Base-by-base conservation (phyloP, 306 rosid species). In the Pyrus bretschneideri region DNA sequence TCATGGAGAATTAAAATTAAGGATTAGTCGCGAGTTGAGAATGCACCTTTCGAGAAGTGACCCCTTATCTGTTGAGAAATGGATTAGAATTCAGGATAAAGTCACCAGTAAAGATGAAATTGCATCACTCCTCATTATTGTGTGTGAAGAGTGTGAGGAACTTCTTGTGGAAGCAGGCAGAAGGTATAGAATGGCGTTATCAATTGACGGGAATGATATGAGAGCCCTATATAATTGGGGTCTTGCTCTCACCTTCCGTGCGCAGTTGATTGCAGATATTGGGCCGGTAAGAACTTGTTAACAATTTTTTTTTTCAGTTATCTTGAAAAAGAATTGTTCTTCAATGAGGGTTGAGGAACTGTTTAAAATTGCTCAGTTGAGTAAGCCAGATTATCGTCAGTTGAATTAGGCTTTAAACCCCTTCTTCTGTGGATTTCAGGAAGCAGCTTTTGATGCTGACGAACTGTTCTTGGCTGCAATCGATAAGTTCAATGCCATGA, bases 141-240 rank as follows among this genome's bases (percentile, higher is more conserved):
- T 75, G 29, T 90, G 98, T 80, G 98, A 94, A 83, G 97, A 94
- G 82, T 92, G 97, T 67, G 98, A 92, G 84, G 93, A 86, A 76
- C 90, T 94, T 35, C 96, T 94, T 8, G 85, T 94, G 77, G 88
- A 89, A 86, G 98, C 97, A 35, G 98, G 98, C 63, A 90, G 97
- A 89, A 94, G 87, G 83, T 94, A 94, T 81, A 86, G 94, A 81
- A 72, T 91, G 87, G 98, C 98, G 0, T 83, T 94, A 73, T 90
- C 98, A 27, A 92, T 94, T 81, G 98, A 94, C 76, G 84, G 89
- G 17, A 90, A 84, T 78, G 97, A 94, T 51, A 87, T 84, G 73
- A 82, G 97, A 75, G 93, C 99, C 27, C 83, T 95, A 21, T 95
- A 95, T 85, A 95, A 95, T 62, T 95, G 99, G 99, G 99, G 99